Conservation (phyloP, 1,284 basidiomycete species). For the Ganoderma sinense region DNA sequence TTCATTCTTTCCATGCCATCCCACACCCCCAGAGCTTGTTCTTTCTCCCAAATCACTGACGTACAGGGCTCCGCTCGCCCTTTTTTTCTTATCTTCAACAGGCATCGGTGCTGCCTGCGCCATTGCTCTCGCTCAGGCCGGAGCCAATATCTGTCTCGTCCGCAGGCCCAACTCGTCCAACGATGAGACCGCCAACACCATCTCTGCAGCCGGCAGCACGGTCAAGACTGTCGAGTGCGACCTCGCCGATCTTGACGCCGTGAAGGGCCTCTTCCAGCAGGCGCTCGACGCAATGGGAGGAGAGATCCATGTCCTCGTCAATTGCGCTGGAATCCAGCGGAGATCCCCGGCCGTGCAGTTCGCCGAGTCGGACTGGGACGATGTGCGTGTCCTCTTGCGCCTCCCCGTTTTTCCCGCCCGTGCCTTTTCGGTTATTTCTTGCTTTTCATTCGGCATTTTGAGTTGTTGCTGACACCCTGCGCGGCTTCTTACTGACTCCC, state of each 20-base stretch:
- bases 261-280: conserved; percentile 70
- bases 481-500: conserved; percentile 29
- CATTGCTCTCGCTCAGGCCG: conserved; percentile 78
- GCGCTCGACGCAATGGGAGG: conserved; percentile 70
- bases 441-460: conserved; percentile 19
- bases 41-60: conserved; percentile 3
- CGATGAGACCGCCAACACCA: conserved; percentile 62
- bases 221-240: conserved; percentile 77
- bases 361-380: conserved; percentile 89
- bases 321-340: conserved; percentile 95
- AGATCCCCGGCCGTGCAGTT: conserved; percentile 86
- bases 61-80: conserved; percentile 11
- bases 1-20: conserved; percentile 32
- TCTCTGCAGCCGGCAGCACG: conserved; percentile 52
- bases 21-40: conserved; percentile 15
- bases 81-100: conserved; percentile 40
- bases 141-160: conserved; percentile 84
- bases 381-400: conserved; percentile 58
- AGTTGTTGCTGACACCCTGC: conserved; percentile 23
- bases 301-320: conserved; percentile 87
- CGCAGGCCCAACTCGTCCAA: conserved; percentile 65
- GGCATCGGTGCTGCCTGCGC: conserved; percentile 81
- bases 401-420: conserved; percentile 24
- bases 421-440: conserved; percentile 19
- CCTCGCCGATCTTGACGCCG: conserved; percentile 71